Percentiles rank a stretch among this genome's conserved stretches.
phyloP scores from a whole-genome alignment of 495 filamentous ascomycete species.

The Sordaria brevicollis region DNA sequence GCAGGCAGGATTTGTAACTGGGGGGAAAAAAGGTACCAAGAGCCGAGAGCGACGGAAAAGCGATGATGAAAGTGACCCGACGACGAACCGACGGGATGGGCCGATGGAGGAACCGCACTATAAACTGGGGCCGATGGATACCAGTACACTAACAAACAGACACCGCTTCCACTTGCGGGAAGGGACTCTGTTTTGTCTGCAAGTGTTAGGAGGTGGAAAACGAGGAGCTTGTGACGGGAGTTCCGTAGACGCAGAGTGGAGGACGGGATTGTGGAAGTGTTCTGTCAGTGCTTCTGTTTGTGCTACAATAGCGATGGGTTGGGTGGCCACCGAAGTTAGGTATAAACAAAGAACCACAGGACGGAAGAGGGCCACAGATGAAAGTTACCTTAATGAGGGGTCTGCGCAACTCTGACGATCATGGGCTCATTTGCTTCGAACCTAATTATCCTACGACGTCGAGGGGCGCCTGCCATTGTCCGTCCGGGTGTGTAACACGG shows the following conservation, averaged over 20 bases:
- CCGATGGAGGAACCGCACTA: background rate
- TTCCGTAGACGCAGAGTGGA: background rate
- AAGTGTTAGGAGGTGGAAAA: background rate
- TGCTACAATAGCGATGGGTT: background rate
- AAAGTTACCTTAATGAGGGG: slow-evolving; percentile 5
- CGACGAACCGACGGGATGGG: background rate
- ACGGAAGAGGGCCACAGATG: background rate
- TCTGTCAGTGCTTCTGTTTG: background rate
- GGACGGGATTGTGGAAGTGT: background rate
- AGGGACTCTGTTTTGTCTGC: background rate
- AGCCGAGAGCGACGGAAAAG: background rate
- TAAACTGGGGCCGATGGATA: background rate
- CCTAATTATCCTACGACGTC: background rate
- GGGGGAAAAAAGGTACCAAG: background rate
- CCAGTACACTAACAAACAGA: background rate
- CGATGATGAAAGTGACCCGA: background rate
- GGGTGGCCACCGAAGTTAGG: background rate
- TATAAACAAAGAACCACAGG: background rate
- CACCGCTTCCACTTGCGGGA: background rate
- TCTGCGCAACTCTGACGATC: slow-evolving; percentile 21
- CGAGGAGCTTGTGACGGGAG: background rate
- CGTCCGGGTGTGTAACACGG: background rate
- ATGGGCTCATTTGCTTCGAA: slow-evolving; percentile 11
- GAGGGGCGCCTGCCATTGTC: background rate
- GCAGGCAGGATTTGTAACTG: background rate